Evolutionary conservation across 495 filamentous ascomycete species (phyloP).

Genomic region (Penicillium angulare): DNA sequence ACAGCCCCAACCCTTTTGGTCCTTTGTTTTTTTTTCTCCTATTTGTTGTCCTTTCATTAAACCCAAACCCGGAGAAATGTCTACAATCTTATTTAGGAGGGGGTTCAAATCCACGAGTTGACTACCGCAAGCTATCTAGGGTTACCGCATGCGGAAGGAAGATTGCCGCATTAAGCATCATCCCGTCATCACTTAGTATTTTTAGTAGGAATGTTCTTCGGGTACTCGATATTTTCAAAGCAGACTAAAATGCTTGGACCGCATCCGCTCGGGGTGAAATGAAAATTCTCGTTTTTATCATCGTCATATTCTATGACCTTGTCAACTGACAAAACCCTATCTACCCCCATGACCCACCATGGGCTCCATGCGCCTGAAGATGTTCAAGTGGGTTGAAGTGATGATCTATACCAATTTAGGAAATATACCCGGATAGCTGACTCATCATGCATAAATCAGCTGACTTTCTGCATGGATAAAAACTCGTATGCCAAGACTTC

Average conservation of each 20-base stretch:
- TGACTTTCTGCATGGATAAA: neutral
- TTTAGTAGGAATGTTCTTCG: slow-evolving; percentile 8
- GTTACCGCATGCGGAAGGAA: slow-evolving; percentile 30
- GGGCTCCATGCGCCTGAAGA: neutral
- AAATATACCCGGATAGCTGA: neutral
- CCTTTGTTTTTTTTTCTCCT: neutral
- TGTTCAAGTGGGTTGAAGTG: neutral
- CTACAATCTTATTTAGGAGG: neutral
- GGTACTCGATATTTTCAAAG: neutral
- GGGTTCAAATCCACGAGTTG: slow-evolving; percentile 9
- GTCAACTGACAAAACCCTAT: slow-evolving; percentile 22
- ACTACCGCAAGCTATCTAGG: slow-evolving; percentile 16
- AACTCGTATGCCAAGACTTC: neutral
- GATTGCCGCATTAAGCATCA: slow-evolving; percentile 29
- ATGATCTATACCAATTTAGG: neutral
- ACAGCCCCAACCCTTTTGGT: slow-evolving; percentile 6
- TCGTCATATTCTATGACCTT: slow-evolving; percentile 12
- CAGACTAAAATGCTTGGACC: neutral
- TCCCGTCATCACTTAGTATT: slow-evolving; percentile 24
- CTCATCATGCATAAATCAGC: neutral
- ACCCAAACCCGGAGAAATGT: neutral
- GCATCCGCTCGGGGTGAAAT: neutral
- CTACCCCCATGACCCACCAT: neutral
- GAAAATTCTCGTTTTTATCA: neutral
- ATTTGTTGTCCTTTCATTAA: neutral